Evolutionary conservation across 116 monocot species (phyloP).

Genomic region (Dioscorea cayenensis): DNA sequence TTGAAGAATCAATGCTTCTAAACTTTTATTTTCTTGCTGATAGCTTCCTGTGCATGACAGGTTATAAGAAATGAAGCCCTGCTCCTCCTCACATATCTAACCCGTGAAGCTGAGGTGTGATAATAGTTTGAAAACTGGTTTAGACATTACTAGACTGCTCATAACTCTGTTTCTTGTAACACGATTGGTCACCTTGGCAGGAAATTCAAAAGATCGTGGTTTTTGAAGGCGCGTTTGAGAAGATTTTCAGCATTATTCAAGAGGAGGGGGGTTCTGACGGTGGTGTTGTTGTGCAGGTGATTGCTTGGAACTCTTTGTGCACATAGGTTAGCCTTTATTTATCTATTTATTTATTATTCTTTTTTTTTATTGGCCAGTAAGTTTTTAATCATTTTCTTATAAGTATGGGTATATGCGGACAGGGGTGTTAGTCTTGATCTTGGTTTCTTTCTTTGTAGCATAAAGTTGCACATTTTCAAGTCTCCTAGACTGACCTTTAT

Average conservation of each 20-base stretch:
- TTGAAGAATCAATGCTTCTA: not conserved
- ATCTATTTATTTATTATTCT: too few species aligned
- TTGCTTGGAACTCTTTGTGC: not conserved
- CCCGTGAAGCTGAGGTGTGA: slow-evolving; percentile 79
- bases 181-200: slow-evolving; percentile 23
- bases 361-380: too few species aligned
- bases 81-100: slow-evolving; percentile 79
- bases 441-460: too few species aligned
- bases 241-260: slow-evolving; percentile 97
- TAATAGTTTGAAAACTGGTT: not conserved
- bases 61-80: slow-evolving; percentile 92
- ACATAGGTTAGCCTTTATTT: not conserved
- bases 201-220: slow-evolving; percentile 99
- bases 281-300: slow-evolving; percentile 99
- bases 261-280: slow-evolving; percentile 99
- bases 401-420: too few species aligned
- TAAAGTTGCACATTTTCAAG: too few species aligned
- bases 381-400: too few species aligned
- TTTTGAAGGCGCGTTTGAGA: slow-evolving; percentile 98
- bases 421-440: too few species aligned
- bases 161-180: not conserved
- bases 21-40: not conserved
- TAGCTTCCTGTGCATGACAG: slow-evolving; percentile 19
- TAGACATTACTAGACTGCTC: not conserved
- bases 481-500: too few species aligned